Evolutionary conservation across 73 alveolate genomes (phyloP), one percentile per base, ranked within the genome.

Genomic region (Paramecium tetraurelia): DNA sequence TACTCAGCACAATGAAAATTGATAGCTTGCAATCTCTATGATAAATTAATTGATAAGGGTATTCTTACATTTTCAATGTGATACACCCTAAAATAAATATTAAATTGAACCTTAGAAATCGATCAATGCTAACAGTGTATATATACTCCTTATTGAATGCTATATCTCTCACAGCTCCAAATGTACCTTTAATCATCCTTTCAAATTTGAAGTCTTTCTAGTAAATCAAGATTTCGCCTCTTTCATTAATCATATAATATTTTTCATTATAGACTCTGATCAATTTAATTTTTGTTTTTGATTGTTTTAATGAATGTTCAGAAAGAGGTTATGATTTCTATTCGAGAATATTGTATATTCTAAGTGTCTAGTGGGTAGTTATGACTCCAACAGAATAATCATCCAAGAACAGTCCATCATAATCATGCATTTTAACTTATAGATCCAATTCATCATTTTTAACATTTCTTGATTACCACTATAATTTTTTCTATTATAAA

Each of bases 381-480:
- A 80, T 27, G 21, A 46, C 72, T 2, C 71, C 90, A 1, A 80
- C 31, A 22, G 76, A 11, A 80, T 80, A 24, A 5, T 80, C 90
- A 80, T 80, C 90, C 24, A 80, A 24, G 10, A 44, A 44, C 2
- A 43, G 5, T 41, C 70, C 72, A 80, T 80, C 90, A 48, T 41
- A 43, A 46, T 80, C 77, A 44, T 80, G 29, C 90, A 80, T 80
- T 46, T 80, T 80, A 24, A 80, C 90, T 48, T 80, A 48, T 14
- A 80, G 72, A 48, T 80, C 90, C n/a, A 29, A 46, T 44, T 44
- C 43, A 80, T 80, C 90, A 80, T 80, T 80, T 44, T 41, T 48
- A 0, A 80, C 90, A 46, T 80, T 80, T 80, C 90, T 80, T 22
- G 90, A 59, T 20, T 80, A 14, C 90, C 90, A 80, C 1, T 22